These are phyloP conservation scores for Rhodotorula mucilaginosa DNA, from an alignment of 1,284 basidiomycete species.

Conservation along the genomic window DNA sequence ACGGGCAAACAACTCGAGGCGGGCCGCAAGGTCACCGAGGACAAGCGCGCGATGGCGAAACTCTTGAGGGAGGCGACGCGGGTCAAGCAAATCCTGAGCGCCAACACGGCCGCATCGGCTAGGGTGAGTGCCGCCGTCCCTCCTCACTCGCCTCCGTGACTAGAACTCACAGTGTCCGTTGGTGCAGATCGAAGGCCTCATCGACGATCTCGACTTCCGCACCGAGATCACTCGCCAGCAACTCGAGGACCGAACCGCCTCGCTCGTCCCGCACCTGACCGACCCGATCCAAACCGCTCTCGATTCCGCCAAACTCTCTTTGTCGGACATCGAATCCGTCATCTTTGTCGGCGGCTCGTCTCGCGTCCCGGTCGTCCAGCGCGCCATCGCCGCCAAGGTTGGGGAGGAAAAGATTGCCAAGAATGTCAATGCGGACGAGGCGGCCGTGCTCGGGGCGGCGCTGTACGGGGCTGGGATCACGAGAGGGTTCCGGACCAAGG, in stretches of 20 bases:
- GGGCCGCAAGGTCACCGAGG: conserved; percentile 49
- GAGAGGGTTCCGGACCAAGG: conserved; percentile 92
- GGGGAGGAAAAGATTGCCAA: conserved; percentile 79
- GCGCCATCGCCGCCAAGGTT: conserved; percentile 69
- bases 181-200: conserved; percentile 74
- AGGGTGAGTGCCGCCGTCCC: conserved; percentile 55
- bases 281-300: conserved; percentile 77
- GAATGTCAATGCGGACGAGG: conserved; percentile 97
- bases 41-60: conserved; percentile 86
- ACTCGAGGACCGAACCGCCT: conserved; percentile 70
- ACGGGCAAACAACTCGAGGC: conserved; percentile 53
- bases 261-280: conserved; percentile 59
- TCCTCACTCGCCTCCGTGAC: neutral
- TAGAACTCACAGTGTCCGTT: neutral
- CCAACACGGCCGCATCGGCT: conserved; percentile 75
- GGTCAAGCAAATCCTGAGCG: conserved; percentile 89
- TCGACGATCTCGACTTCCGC: conserved; percentile 87
- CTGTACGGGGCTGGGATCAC: conserved; percentile 87
- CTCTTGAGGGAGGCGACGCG: conserved; percentile 88
- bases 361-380: conserved; percentile 86
- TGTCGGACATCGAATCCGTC: conserved; percentile 79
- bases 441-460: conserved; percentile 81
- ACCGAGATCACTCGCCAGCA: conserved; percentile 69
- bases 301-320: conserved; percentile 62
- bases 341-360: conserved; percentile 88